Base-by-base conservation (phyloP, 2,329 filamentous ascomycete genomes). In the Sclerotinia nivalis region DNA sequence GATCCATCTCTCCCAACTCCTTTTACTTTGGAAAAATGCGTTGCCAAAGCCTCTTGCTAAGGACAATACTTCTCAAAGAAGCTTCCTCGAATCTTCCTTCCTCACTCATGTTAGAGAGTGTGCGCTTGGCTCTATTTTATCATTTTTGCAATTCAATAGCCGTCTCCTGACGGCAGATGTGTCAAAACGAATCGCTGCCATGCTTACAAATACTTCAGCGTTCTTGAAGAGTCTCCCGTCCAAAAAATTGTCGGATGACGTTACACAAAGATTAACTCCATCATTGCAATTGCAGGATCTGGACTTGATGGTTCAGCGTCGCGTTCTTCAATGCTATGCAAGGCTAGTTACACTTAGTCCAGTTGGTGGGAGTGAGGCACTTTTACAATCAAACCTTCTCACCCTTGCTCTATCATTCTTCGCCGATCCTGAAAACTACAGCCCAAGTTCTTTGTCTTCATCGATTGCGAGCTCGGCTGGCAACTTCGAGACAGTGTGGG, bases 11-110 rank as follows among this genome's bases (percentile, higher is more conserved):
- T 95, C 94, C 2, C 96, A 99, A 78, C 85, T 99, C 31, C 88
- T 99, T 69, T 83, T 99, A 12, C 83, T 99, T 9, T 99, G 96
- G 96, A 97, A 97, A 80, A 99, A 98, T 80, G 95, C 96, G 0
- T 85, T 99, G 15, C 95, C 96, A 0, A 97, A 96, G 77, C 95
- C 96, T 8, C 81, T 98, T n/a, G 90, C 93, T 47, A 96, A 93
- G 79, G 95, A 98, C 74, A 96, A 96, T 74, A 93, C 93, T 65
- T 88, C 91, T 0, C 89, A 95, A 72, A 88, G 94, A 67, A 95
- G 92, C 72, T 86, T 93, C 65, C 84, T 98, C 10, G 96, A 99
- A 79, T 89, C 95, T 4, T 97, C 93, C 50, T 99, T 97, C 77
- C 84, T 99, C 22, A 91, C 94, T 0, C 96, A 99, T 79, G 95